Conservation (phyloP, 345 rosid genomes). For the Citrus medica region DNA sequence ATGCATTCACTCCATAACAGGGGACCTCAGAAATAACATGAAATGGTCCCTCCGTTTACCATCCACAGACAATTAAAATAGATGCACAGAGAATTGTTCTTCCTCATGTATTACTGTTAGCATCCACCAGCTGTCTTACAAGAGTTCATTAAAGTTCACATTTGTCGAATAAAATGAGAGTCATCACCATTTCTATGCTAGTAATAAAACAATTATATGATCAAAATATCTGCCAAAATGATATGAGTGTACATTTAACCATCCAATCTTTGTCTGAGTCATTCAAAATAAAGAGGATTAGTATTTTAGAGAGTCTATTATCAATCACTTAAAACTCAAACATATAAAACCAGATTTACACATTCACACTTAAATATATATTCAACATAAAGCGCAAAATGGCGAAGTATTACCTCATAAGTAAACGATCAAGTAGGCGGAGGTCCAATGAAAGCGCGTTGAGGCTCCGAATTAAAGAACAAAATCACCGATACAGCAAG, state of each 20-base stretch:
- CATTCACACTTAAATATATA: background rate
- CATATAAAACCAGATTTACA: background rate
- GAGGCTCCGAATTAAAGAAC: constrained; percentile 10
- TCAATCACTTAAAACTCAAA: background rate
- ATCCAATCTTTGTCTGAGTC: background rate
- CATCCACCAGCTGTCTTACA: too few species aligned
- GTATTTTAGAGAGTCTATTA: background rate
- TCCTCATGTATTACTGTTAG: too few species aligned
- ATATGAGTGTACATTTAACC: background rate
- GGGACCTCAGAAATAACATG: background rate
- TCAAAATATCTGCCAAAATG: background rate
- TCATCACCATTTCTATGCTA: background rate
- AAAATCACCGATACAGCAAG: constrained; percentile 8
- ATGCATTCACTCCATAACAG: background rate
- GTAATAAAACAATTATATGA: background rate
- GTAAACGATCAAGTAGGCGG: constrained; percentile 26
- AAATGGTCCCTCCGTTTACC: background rate
- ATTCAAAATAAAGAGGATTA: background rate
- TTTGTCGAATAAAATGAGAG: too few species aligned
- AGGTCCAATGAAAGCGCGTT: constrained; percentile 15
- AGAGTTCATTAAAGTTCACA: too few species aligned
- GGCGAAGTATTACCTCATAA: constrained; percentile 3
- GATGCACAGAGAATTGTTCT: background rate
- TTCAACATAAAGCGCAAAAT: background rate
- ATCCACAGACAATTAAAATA: background rate